Evolutionary conservation across 768 basidiomycete species (phyloP).

Genomic region (Amanita exitialis): DNA sequence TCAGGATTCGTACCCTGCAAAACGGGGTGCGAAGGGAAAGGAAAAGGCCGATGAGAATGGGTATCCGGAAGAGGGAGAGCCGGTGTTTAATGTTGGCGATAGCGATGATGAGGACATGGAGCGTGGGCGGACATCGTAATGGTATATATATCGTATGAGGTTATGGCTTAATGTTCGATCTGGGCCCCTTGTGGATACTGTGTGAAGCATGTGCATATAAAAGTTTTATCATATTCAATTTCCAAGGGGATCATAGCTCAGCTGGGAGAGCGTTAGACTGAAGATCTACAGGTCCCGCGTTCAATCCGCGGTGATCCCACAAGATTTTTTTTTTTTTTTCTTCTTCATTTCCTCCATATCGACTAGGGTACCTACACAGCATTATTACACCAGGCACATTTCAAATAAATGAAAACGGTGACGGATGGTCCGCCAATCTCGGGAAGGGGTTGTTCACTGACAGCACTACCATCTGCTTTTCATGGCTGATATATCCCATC

Average conservation of each 20-base stretch:
- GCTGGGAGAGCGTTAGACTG: conserved; percentile 30
- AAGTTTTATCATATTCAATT: no score
- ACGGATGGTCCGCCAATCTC: conserved; percentile 48
- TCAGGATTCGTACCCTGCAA: neutral
- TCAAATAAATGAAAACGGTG: conserved; percentile 29
- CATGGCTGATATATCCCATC: conserved; percentile 94
- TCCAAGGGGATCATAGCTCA: conserved; percentile 20
- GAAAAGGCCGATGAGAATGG: neutral
- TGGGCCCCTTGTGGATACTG: no score
- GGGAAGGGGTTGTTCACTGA: conserved; percentile 64
- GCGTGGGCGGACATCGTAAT: neutral
- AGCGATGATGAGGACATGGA: conserved; percentile 3
- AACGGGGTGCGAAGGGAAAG: neutral
- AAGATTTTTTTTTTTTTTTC: conserved; percentile 7
- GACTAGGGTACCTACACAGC: neutral
- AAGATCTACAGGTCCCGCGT: conserved; percentile 44
- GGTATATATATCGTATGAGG: neutral
- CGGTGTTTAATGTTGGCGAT: conserved; percentile 4
- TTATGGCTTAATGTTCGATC: neutral
- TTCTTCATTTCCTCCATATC: neutral
- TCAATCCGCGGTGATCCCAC: conserved; percentile 48
- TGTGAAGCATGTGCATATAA: no score
- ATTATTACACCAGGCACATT: neutral
- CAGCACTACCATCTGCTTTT: conserved; percentile 88
- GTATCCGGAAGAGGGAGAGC: conserved; percentile 1